Percentiles rank a stretch among this genome's conserved stretches.
Conservation (phyloP, 257 asterid genomes). For the Linderniella brevidens region DNA sequence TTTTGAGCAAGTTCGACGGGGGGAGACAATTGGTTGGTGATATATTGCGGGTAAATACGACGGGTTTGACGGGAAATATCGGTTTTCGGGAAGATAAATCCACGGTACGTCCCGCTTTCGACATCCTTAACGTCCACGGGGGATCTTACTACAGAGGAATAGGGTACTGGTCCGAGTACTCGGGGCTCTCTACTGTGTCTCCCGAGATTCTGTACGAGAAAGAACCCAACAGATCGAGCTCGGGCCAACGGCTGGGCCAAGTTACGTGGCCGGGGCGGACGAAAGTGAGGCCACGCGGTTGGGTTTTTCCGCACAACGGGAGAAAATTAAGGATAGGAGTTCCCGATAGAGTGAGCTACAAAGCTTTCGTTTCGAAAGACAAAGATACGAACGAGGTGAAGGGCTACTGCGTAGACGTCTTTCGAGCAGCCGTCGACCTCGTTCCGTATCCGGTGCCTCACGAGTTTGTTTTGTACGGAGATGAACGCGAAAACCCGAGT, state of each 20-base stretch:
- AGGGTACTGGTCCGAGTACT: constrained; percentile 77
- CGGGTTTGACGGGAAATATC: constrained; percentile 50
- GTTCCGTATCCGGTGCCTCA: constrained; percentile 70
- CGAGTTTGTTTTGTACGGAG: constrained; percentile 39
- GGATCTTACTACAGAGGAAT: constrained; percentile 32
- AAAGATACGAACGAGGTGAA: constrained; percentile 16
- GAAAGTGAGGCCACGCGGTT: constrained; percentile 49
- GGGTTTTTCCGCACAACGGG: constrained; percentile 67
- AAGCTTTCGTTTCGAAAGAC: constrained; percentile 36
- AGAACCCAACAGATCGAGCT: constrained; percentile 22
- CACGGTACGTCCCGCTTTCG: constrained; percentile 40
- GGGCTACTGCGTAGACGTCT: constrained; percentile 70
- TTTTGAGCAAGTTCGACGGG: constrained; percentile 47
- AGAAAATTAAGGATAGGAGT: constrained; percentile 54
- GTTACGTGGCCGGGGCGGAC: constrained; percentile 71
- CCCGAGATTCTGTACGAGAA: constrained; percentile 44
- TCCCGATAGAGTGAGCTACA: constrained; percentile 54
- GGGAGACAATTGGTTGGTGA: constrained; percentile 32
- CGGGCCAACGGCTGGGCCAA: constrained; percentile 27
- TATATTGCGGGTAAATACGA: constrained; percentile 40
- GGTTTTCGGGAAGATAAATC: constrained; percentile 33
- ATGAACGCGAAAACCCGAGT: constrained; percentile 46
- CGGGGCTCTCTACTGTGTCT: constrained; percentile 56
- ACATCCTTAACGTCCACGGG: constrained; percentile 50
- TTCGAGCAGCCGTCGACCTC: constrained; percentile 46